Base-by-base conservation (phyloP, 805 yeast genomes). In the Zygoascus tannicola region DNA sequence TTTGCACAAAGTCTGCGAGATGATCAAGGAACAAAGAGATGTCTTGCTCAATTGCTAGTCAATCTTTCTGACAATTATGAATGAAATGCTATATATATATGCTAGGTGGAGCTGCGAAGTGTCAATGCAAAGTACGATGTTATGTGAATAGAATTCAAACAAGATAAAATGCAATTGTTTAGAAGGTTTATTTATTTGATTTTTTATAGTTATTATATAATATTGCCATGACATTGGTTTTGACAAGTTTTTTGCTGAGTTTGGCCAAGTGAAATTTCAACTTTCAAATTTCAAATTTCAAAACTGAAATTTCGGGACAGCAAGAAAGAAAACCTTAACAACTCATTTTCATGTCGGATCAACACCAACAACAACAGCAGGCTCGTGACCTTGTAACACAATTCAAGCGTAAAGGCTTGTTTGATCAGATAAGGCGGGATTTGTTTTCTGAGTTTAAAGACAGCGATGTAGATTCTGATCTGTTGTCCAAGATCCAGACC, bases 21-120 rank as follows among this genome's bases (percentile, higher is more conserved):
- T 54, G 98, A 90, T 57, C 75, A 77, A 2, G 86, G 88, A 12
- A 86, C 97, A 5, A 86, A 84, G 57, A 75, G 87, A 53, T 85
- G 96, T 58, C 68, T 92, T 48, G 80, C 87, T 2, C 95, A 88
- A 63, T 70, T 92, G 38, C 69, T 90, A 50, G 70, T 81, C 43
- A 81, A 81, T 52, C 69, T 85, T 50, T 68, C 74, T 40, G 78
- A 75, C 45, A 54, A 54, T 32, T 56, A 53, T 43, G 59, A 54
- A 41, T 46, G n/a, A n/a, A n/a, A n/a, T n/a, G n/a, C n/a, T n/a
- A n/a, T n/a, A n/a, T n/a, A n/a, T n/a, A n/a, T n/a, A n/a, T n/a
- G n/a, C n/a, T n/a, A n/a, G n/a, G n/a, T n/a, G n/a, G n/a, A n/a
- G n/a, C n/a, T n/a, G n/a, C n/a, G n/a, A n/a, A n/a, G n/a, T n/a